Conservation (phyloP, 495 filamentous ascomycete species). For the Xylaria telfairii region DNA sequence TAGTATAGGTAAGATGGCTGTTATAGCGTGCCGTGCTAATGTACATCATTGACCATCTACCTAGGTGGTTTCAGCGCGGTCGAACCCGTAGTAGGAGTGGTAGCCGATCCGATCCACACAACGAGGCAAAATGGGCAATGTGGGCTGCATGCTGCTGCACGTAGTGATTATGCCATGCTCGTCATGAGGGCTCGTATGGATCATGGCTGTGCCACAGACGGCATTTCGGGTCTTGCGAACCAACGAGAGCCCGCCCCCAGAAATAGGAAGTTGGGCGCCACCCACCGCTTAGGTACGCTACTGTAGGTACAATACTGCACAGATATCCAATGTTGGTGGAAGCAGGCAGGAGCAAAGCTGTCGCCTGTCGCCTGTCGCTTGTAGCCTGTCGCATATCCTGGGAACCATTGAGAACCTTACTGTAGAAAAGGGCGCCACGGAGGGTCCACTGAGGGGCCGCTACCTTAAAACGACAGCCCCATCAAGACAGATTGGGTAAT, state of each 20-base stretch:
- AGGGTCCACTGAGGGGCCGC: slow-evolving; percentile 2
- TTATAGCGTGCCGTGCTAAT: not conserved
- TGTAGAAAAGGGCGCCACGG: not conserved
- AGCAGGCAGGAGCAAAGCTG: too few relatives aligned
- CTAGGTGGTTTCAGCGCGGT: slow-evolving; percentile 1
- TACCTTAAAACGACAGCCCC: slow-evolving; percentile 2
- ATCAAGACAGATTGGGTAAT: slow-evolving; percentile 1
- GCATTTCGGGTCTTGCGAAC: slow-evolving; percentile 16
- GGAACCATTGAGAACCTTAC: slow-evolving; percentile 3
- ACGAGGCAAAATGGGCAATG: slow-evolving; percentile 1
- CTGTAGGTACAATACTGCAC: slow-evolving; percentile 21
- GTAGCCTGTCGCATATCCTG: too few relatives aligned
- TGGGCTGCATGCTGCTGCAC: not conserved
- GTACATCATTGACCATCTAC: slow-evolving; percentile 1
- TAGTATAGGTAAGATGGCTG: not conserved
- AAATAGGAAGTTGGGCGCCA: not conserved
- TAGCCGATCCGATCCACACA: slow-evolving; percentile 17
- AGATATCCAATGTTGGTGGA: not conserved
- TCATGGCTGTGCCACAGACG: slow-evolving; percentile 16
- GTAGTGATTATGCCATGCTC: slow-evolving; percentile 12
- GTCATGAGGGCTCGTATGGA: slow-evolving; percentile 8
- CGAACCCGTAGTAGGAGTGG: slow-evolving; percentile 16
- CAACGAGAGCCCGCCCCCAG: slow-evolving; percentile 11
- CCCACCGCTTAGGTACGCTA: slow-evolving; percentile 9
- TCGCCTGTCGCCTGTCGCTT: too few relatives aligned